Evolutionary conservation across 208 protist genomes (phyloP), one percentile per base, ranked within the genome.

Genomic region (Wallacemonas rigidus): DNA sequence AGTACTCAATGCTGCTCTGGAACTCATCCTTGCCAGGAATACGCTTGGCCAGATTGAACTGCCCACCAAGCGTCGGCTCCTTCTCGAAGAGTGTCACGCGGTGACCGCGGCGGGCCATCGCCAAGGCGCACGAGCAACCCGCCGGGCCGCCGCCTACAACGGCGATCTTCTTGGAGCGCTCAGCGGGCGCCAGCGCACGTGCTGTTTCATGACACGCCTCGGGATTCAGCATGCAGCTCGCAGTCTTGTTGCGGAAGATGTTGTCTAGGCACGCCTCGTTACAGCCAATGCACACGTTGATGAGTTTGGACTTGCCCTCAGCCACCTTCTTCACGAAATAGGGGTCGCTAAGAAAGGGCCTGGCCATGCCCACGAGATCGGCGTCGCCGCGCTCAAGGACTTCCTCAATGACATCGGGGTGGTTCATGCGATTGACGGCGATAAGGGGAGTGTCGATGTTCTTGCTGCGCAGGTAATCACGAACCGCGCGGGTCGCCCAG

Each of bases 241-340:
- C 75, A 6, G 69, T 65, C 44, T 73, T 65, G 53, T 64, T 62
- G 38, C 47, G 48, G 72, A 97, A 95, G 57, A 77, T 92, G 80
- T 93, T 83, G 77, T 95, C 92, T 12, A 97, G 75, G 61, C 92
- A 97, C 14, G 92, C 92, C 77, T 97, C 88, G 72, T 95, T 97
- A 77, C 92, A 97, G 11, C 69, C 92, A 68, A 97, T 97, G 86
- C 92, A 97, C 11, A 91, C 89, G 82, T 97, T 97, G 69, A 97
- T 94, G 65, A 81, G 69, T n/a, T 83, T 76, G 62, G 67, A 72
- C 47, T 80, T 65, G 40, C 86, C 88, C 41, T 78, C 72, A 17
- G 47, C 65, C 0, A 80, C 76, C 76, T 94, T 94, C 67, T 75
- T 79, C 6, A 95, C 85, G 72, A 94, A 90, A 68, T 84, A 61